These are phyloP conservation scores for Nothophoma quercina DNA, from an alignment of 2,329 filamentous ascomycete genomes.

Conservation along the genomic window DNA sequence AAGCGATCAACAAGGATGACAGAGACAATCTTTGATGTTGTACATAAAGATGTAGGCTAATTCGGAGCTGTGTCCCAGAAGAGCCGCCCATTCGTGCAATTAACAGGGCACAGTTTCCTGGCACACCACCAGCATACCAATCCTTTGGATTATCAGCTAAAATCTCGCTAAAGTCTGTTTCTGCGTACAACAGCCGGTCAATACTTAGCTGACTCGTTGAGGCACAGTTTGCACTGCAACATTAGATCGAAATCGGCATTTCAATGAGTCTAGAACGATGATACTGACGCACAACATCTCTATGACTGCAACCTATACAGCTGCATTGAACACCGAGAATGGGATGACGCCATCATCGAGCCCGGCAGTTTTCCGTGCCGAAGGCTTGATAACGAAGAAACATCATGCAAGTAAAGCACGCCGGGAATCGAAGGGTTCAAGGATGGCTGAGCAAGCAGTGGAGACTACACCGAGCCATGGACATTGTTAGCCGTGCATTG, in stretches of 20 bases:
- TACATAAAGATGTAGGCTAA: slow-evolving; percentile 31
- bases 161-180: background rate
- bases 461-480: background rate
- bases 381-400: background rate
- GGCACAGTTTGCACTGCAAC: background rate
- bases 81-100: slow-evolving; percentile 23
- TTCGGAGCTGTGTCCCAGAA: slow-evolving; percentile 18
- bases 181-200: slow-evolving; percentile 1
- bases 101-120: slow-evolving; percentile 20
- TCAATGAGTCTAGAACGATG: slow-evolving; percentile 10
- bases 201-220: slow-evolving; percentile 8
- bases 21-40: slow-evolving; percentile 34
- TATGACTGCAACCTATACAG: background rate
- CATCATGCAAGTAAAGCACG: background rate
- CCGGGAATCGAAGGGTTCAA: background rate
- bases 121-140: slow-evolving; percentile 1
- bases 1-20: slow-evolving; percentile 20
- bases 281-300: background rate
- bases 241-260: slow-evolving; percentile 1
- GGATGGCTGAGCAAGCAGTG: background rate
- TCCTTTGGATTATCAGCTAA: background rate
- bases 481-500: no score
- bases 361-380: background rate
- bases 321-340: background rate
- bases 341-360: slow-evolving; percentile 1